Evolutionary conservation across 805 yeast genomes (phyloP).

Genomic region (Saccharomycodes ludwigii): DNA sequence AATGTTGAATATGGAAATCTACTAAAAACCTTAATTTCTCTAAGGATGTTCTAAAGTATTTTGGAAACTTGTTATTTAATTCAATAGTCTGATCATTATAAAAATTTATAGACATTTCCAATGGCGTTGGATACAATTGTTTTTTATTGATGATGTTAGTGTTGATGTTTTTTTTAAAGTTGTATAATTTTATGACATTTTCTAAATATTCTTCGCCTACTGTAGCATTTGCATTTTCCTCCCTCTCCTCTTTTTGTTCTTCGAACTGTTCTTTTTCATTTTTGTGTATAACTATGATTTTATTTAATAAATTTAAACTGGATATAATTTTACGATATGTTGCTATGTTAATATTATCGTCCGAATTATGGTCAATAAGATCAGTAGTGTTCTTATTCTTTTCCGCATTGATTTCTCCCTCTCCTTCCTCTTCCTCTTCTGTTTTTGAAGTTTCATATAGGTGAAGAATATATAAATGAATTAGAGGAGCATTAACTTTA

Average conservation of each 20-base stretch:
- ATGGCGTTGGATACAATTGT: constrained; percentile 5
- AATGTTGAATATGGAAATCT: constrained; percentile 20
- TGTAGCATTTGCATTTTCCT: constrained; percentile 2
- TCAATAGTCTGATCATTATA: constrained; percentile 19
- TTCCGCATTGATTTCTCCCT: constrained; percentile 2
- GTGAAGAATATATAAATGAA: constrained; percentile 10
- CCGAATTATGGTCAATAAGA: constrained; percentile 3
- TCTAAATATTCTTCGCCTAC: constrained; percentile 16
- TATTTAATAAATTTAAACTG: constrained; percentile 14
- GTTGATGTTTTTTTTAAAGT: constrained; percentile 2
- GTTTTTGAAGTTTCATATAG: not conserved
- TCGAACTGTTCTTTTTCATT: too few species aligned
- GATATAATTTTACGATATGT: constrained; percentile 14
- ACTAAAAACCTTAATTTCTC: constrained; percentile 19
- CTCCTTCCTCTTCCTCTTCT: not conserved
- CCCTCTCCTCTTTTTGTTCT: too few species aligned
- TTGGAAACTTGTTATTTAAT: constrained; percentile 14
- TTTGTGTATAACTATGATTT: constrained; percentile 13
- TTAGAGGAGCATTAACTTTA: constrained; percentile 14
- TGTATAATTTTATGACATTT: constrained; percentile 11
- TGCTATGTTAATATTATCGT: constrained; percentile 8
- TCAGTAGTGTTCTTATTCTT: constrained; percentile 4
- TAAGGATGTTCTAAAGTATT: constrained; percentile 17
- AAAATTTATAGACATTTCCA: constrained; percentile 17
- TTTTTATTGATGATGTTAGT: not conserved